A percentile compares a stretch with the other conserved stretches of the same genome.
Evolutionary conservation across 2,329 filamentous ascomycete species (phyloP).

Genomic region (Clonostachys sp.): DNA sequence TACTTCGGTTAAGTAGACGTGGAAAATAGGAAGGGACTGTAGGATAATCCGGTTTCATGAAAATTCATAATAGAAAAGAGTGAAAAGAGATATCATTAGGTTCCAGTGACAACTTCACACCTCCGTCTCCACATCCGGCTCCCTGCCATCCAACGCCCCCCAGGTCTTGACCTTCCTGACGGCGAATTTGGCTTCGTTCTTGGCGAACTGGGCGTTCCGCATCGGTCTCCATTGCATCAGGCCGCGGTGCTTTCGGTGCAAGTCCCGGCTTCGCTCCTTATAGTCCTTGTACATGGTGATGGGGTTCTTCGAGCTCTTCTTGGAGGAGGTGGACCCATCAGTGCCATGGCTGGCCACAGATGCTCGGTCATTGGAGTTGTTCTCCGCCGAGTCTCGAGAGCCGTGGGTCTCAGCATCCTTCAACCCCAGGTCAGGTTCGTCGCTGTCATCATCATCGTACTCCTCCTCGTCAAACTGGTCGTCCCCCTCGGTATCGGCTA

Average conservation of each 20-base stretch:
- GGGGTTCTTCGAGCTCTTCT: conserved; percentile 30
- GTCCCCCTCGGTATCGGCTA: conserved; percentile 28
- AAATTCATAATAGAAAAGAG: too few species aligned
- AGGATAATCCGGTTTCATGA: too few species aligned
- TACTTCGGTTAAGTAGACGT: too few species aligned
- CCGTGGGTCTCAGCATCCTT: conserved; percentile 39
- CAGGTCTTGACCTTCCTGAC: conserved; percentile 72
- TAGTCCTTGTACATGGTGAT: conserved; percentile 57
- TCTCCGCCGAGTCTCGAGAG: conserved; percentile 19
- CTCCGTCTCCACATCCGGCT: conserved; percentile 86
- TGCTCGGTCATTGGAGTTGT: conserved; percentile 14
- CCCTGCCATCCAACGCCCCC: conserved; percentile 72
- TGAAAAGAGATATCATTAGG: too few species aligned
- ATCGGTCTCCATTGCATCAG: conserved; percentile 95
- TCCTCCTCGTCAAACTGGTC: conserved; percentile 31
- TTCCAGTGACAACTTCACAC: conserved; percentile 23
- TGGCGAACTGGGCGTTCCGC: conserved; percentile 80
- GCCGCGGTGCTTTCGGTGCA: conserved; percentile 83
- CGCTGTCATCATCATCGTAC: conserved; percentile 23
- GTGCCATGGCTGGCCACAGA: conserved; percentile 36
- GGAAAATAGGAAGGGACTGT: too few species aligned
- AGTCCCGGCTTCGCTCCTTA: conserved; percentile 63
- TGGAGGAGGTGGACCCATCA: conserved; percentile 17
- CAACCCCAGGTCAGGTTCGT: conserved; percentile 50
- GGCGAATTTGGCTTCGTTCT: conserved; percentile 79